Conservation (phyloP, 2,329 filamentous ascomycete genomes). For the Monascus ruber region DNA sequence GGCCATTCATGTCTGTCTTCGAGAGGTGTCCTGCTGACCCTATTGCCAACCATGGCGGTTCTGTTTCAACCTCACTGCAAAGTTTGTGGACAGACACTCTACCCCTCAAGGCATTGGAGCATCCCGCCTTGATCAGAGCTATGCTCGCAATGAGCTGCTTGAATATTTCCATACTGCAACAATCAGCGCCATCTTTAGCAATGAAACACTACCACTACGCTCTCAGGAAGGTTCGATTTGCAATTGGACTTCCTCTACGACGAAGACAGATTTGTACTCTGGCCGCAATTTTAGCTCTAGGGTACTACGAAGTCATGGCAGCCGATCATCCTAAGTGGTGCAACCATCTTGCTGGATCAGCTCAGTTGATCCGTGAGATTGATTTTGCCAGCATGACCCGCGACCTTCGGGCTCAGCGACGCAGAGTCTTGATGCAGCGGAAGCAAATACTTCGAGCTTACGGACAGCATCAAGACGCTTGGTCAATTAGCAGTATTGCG, state of each 20-base stretch:
- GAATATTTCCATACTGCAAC: slow-evolving; percentile 75
- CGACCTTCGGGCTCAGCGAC: slow-evolving; percentile 56
- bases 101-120: slow-evolving; percentile 68
- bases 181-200: slow-evolving; percentile 62
- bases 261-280: slow-evolving; percentile 69
- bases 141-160: slow-evolving; percentile 79
- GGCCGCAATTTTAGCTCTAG: slow-evolving; percentile 76
- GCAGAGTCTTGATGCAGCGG: slow-evolving; percentile 28
- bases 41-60: slow-evolving; percentile 52
- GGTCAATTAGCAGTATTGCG: slow-evolving; percentile 21
- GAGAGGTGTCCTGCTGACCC: slow-evolving; percentile 71
- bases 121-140: slow-evolving; percentile 80
- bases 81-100: slow-evolving; percentile 61
- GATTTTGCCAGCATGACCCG: slow-evolving; percentile 64
- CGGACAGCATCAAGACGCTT: slow-evolving; percentile 8
- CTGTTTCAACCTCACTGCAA: slow-evolving; percentile 50
- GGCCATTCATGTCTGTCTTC: slow-evolving; percentile 73
- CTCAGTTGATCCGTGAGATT: slow-evolving; percentile 71
- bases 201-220: slow-evolving; percentile 87
- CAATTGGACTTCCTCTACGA: slow-evolving; percentile 57
- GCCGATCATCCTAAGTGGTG: slow-evolving; percentile 95
- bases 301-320: slow-evolving; percentile 88
- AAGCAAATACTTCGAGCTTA: slow-evolving; percentile 13
- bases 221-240: slow-evolving; percentile 63
- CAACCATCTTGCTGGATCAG: slow-evolving; percentile 75